Base-by-base conservation (phyloP, 1,139 yeast species). In the Candida gigantensis region DNA sequence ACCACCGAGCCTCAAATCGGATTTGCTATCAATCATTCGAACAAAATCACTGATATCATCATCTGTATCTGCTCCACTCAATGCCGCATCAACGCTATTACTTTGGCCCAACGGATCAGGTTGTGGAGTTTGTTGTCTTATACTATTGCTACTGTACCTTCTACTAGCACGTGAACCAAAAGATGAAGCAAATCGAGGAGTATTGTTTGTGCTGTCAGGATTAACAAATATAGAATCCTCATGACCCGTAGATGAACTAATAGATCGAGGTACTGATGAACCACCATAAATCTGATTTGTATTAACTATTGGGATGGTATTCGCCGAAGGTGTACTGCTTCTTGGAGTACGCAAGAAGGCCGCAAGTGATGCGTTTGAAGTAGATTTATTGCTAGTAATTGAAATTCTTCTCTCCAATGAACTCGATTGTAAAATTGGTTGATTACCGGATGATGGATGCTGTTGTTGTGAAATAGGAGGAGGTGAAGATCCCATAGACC, bases 1-100 rank as follows among this genome's bases (percentile, higher is more conserved):
- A 16, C 38, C 41, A 20, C 33, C 31, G 14, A 69, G 58, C 31
- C 77, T 55, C 19, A 79, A 57, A 43, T 77, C 82, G 3, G 72
- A 68, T 45, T 74, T 78, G 34, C 84, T 79, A 47, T 92, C 97
- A 34, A 90, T 77, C 77, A 88, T 71, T 45, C 80, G 74, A 35
- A 90, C 86, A 64, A 90, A 90, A 37, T 84, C 88, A 39, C 84
- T 78, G 18, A 89, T 69, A 49, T 85, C 96, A 41, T 85, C 89
- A 46, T 82, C 89, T 17, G 63, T 60, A 44, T 68, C 67, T 8
- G 69, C 48, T 3, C 76, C 74, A 45, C 72, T 67, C 27, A 62
- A 50, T 5, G 74, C 72, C 1, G 65, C 60, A 16, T 57, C 65
- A 6, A 42, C 48, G 14, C 55, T 51, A 43, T 37, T 51, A 44